Base-by-base conservation (phyloP, 1,284 basidiomycete genomes). In the Schizophyllum commune region DNA sequence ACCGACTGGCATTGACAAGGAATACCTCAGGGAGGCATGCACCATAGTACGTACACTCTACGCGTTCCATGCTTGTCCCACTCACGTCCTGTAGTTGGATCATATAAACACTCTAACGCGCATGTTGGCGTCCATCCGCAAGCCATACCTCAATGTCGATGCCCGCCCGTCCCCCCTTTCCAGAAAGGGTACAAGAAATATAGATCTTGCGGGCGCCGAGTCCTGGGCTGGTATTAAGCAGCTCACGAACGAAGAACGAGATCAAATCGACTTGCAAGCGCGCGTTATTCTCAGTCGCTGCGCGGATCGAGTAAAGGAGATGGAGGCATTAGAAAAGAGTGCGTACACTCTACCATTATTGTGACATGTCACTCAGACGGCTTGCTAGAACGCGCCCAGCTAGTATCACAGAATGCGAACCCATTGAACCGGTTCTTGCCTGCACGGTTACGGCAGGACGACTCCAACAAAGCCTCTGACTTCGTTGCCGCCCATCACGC, bases 181-280 rank as follows among this genome's bases (percentile, higher is more conserved):
- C 32, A 79, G 82, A 39, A 81, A 83, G 65, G 69, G 77, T 8
- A 75, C 78, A 58, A 79, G 82, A 52, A 80, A 71, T 52, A 73
- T 90, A 59, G 85, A 91, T 72, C 68, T 89, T 11, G 76, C 72
- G 56, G 77, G 76, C 57, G 79, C 82, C 60, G 77, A 81, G 61
- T 76, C 79, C 32, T 92, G 88, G 88, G 74, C 83, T 13, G 83
- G 83, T 61, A 79, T 93, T 55, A 84, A 84, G 62, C 79, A 88
- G 69, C 80, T 96, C 15, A 86, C 84, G 22, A 93, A 96, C 68
- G 85, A 90, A 64, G 92, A 96, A 72, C 79, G 94, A 59, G 93
- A 96, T 74, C 91, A 95, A 73, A 90, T 96, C 63, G 94, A 96
- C 77, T 77, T 94, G 65, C 92, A 95, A 71, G 88, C 92, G 32